Base-by-base conservation (phyloP, 352 stramenopile species). In the Phytophthora melonis region DNA sequence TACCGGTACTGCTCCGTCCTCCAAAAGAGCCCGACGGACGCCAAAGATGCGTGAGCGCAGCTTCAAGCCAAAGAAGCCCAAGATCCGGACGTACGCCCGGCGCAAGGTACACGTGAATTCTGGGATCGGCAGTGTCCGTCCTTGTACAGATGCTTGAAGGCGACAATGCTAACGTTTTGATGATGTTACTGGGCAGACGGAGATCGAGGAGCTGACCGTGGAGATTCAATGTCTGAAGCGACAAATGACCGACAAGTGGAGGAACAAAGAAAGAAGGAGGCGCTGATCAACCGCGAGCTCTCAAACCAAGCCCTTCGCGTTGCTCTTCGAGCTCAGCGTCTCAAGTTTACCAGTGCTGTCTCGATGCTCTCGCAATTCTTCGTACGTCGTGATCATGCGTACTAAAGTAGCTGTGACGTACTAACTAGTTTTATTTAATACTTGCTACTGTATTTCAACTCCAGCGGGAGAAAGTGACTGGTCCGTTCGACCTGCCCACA, bases 401-500 rank as follows among this genome's bases (percentile, higher is more conserved):
- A 25, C 23, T 25, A 25, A 25, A 25, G 23, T 25, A 25, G 23
- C 23, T 25, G 23, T 25, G 23, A 25, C 23, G 23, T 25, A 25
- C 23, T 25, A 25, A 25, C 23, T 25, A 2, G 23, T 25, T 25
- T 25, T 25, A 25, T 25, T 25, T 25, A n/a, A n/a, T n/a, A 25
- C 23, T 25, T 25, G 23, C 2, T 25, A 25, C 23, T 25, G 23
- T 25, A 25, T 25, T 25, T 25, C 23, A 25, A 25, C 23, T 25
- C 27, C 27, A 56, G 21, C 21, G 49, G 10, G 49, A 56, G 49
- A 32, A 34, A 13, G 21, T 25, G 21, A 56, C 49, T 3, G 59
- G 36, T 25, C 54, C 63, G 25, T 70, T 70, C n/a, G 63, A 70
- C 5, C 21, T 57, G 14, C 59, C 54, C 10, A 70, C 61, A n/a